Base-by-base conservation (phyloP, 2,329 filamentous ascomycete species). In the Tolypocladium ophioglossoides region DNA sequence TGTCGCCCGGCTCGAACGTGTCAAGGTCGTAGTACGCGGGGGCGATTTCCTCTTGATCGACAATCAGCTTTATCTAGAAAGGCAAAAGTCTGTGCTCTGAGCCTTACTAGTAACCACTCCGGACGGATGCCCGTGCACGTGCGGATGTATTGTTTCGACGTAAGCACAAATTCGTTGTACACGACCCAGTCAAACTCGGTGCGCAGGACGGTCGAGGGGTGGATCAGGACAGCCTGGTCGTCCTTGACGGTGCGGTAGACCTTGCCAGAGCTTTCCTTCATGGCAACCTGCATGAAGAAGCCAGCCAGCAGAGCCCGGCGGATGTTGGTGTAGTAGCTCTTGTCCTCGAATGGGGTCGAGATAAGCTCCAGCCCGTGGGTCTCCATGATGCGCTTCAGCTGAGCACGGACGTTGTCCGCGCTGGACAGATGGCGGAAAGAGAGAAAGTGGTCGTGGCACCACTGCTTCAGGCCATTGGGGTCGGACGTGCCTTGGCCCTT, bases 201-300 rank as follows among this genome's bases (percentile, higher is more conserved):
- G 51, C 84, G 82, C 24, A 99, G 78, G 35, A 96, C 91, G 0
- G 91, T 96, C 60, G 89, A 94, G 2, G 94, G 94, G 72, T 99
- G 94, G 56, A 99, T 80, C 63, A 96, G 78, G 48, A 99, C 94
- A 49, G 83, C 87, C 73, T 97, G 92, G 65, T 96, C 88, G 67
- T 99, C 95, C 76, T 97, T 99, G 69, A 99, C 86, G 1, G 94
- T 99, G 59, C 86, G 84, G 74, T 99, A 99, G 44, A 89, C 83
- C 78, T 97, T 97, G 66, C 89, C 88, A 34, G 82, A 85, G 52
- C 82, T 83, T 66, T 97, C 91, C 68, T 87, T 90, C 83, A 95
- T 96, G 56, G 94, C 95, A 24, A 97, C 89, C 70, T 99, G 94
- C 94, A 99, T 99, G 79, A 99, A 99, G 79, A 99, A 99, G 37